Evolutionary conservation across 2,329 filamentous ascomycete genomes (phyloP).

Genomic region (Phialocephala subalpina): DNA sequence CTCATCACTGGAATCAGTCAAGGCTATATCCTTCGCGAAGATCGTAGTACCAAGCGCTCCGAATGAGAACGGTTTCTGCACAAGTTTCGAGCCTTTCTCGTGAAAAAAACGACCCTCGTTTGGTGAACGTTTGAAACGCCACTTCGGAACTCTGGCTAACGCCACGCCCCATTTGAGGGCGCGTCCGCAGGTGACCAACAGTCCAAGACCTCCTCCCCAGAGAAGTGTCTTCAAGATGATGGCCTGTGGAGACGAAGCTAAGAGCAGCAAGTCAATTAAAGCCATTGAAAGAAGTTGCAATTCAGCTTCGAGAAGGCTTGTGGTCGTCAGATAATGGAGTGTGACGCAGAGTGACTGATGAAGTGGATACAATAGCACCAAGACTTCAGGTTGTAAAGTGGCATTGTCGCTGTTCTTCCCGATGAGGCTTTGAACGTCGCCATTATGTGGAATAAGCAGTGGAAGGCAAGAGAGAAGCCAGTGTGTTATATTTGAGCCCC

Average conservation of each 20-base stretch:
- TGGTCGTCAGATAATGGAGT: constrained; percentile 83
- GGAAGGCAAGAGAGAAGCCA: constrained; percentile 82
- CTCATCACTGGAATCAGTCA: constrained; percentile 37
- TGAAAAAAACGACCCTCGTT: constrained; percentile 19
- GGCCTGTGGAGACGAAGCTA: constrained; percentile 82
- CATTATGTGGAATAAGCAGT: constrained; percentile 46
- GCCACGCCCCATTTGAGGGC: constrained; percentile 85
- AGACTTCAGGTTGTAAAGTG: constrained; percentile 39
- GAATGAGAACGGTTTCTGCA: constrained; percentile 28
- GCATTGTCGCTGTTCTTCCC: background rate
- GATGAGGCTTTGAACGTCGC: background rate
- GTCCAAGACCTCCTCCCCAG: constrained; percentile 81
- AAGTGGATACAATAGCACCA: constrained; percentile 76
- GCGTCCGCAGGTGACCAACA: constrained; percentile 76
- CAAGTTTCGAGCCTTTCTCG: constrained; percentile 17
- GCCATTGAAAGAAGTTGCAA: constrained; percentile 85
- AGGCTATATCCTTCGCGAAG: constrained; percentile 29
- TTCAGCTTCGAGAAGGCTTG: constrained; percentile 86
- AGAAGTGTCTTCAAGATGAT: constrained; percentile 85
- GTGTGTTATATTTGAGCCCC: constrained; percentile 73
- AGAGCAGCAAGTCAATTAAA: constrained; percentile 81
- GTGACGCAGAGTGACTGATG: constrained; percentile 80
- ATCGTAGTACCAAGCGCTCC: constrained; percentile 28
- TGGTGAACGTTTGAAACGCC: constrained; percentile 76
- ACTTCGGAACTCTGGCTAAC: constrained; percentile 87